phyloP scores from a whole-genome alignment of 2,329 filamentous ascomycete genomes.

The Tolypocladium tropicale region DNA sequence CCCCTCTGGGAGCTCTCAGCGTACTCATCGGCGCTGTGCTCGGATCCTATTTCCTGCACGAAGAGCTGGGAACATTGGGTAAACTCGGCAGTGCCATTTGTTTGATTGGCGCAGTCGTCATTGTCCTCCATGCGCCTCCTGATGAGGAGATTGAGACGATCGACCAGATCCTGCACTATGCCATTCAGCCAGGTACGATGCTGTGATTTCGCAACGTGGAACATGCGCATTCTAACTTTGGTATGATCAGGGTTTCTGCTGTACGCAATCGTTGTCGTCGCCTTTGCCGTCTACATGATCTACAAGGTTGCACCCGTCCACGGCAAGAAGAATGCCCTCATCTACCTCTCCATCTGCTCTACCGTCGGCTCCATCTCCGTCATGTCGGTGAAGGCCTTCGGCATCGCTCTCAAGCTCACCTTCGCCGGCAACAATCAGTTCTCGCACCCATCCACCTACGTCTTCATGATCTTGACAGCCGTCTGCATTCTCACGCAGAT shows the following conservation, averaged over 20 bases:
- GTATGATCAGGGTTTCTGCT: constrained; percentile 66
- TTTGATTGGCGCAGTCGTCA: constrained; percentile 90
- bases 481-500: constrained; percentile 98
- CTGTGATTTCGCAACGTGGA: constrained; percentile 12
- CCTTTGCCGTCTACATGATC: constrained; percentile 90
- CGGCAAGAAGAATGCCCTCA: constrained; percentile 89
- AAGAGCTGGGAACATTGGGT: constrained; percentile 80
- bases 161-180: constrained; percentile 83
- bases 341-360: constrained; percentile 96
- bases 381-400: constrained; percentile 98
- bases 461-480: constrained; percentile 85
- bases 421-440: constrained; percentile 93
- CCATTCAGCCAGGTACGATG: constrained; percentile 70
- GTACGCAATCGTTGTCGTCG: constrained; percentile 69
- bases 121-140: constrained; percentile 91
- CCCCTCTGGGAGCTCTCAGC: constrained; percentile 83
- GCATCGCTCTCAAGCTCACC: constrained; percentile 92
- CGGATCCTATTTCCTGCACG: constrained; percentile 87
- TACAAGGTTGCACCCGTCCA: constrained; percentile 84
- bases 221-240: constrained; percentile 3
- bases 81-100: constrained; percentile 95
- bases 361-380: constrained; percentile 95
- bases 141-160: constrained; percentile 87
- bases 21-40: constrained; percentile 92
- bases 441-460: constrained; percentile 87